Evolutionary conservation across 768 basidiomycete species (phyloP), one percentile per base, ranked within the genome.

Genomic region (Lentinula edodes): DNA sequence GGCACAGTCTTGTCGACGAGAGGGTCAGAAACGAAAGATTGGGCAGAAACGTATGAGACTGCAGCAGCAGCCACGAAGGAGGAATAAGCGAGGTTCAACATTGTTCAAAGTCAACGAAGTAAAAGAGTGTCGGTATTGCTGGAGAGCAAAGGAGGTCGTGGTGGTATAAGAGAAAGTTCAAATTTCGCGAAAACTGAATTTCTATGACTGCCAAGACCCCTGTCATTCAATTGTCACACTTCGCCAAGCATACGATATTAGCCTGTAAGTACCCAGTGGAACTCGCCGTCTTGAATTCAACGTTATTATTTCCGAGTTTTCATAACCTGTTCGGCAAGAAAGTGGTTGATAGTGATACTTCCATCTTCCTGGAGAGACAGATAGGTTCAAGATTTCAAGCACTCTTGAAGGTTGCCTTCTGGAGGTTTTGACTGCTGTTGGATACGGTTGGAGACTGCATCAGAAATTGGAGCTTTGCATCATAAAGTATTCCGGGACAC

Each of bases 11-110:
- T 60, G 59, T 60, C 59, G 3, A 60, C 59, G 50, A 60, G 59
- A 20, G 59, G 59, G 51, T 60, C 59, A 35, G 59, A 60, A 52
- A 60, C 59, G 51, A 60, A 60, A 28, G 59, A 60, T 23, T 60
- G 59, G n/a, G 59, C 59, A 42, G 59, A 51, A 43, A 52, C 59
- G 46, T 60, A 60, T 12, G 59, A 52, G 28, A 59, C 58, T 46
- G 58, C 58, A 23, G 58, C 38, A 48, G 58, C 58, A 48, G 58
- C 58, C 20, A 59, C n/a, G 13, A 59, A 8, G 15, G 35, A 58
- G 45, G 56, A 58, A 46, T 32, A 23, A 48, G 58, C 46, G 58
- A 59, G 58, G 8, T 59, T 59, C 5, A 59, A 59, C 58, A 59
- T 59, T 46, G 23, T 35, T 15, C 8, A 45, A 51, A 18, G 58